These are phyloP conservation scores for Globisporangium heterothallicum DNA, from an alignment of 352 stramenopile species.

Conservation along the genomic window DNA sequence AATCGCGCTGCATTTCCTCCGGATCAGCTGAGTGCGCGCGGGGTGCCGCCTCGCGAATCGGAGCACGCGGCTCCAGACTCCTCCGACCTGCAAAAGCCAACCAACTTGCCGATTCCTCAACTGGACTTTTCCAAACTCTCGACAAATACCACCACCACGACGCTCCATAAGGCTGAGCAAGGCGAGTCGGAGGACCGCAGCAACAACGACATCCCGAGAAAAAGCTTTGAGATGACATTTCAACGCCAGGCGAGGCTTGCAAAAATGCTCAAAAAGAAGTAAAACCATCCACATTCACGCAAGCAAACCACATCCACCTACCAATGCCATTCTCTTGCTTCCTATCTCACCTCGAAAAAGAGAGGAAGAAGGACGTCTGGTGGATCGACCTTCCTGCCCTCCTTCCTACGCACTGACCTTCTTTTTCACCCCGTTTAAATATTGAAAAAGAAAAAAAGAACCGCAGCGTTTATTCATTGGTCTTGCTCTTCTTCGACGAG, in stretches of 20 bases:
- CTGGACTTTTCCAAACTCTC: conserved; percentile 27
- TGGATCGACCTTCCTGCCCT: background rate
- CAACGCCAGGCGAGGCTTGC: conserved; percentile 44
- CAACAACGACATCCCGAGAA: conserved; percentile 23
- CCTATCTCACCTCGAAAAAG: background rate
- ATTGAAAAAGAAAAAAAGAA: background rate
- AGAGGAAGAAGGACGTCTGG: background rate
- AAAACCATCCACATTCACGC: background rate
- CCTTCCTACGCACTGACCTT: background rate
- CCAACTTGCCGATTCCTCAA: conserved; percentile 8
- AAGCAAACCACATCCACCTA: background rate
- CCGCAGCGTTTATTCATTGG: conserved; percentile 22
- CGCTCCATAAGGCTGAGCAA: background rate
- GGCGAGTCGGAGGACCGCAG: background rate
- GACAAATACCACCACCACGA: background rate
- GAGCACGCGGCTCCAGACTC: background rate
- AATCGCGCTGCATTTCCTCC: background rate
- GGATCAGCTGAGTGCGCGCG: background rate
- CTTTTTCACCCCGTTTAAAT: conserved; percentile 11
- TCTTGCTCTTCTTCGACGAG: conserved; percentile 61
- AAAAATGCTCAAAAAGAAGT: conserved; percentile 48
- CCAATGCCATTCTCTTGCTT: background rate
- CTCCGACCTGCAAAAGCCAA: background rate
- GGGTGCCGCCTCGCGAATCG: background rate
- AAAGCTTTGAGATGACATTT: conserved; percentile 44